Evolutionary conservation across 345 rosid species (phyloP).

Genomic region (Garcia nutans): DNA sequence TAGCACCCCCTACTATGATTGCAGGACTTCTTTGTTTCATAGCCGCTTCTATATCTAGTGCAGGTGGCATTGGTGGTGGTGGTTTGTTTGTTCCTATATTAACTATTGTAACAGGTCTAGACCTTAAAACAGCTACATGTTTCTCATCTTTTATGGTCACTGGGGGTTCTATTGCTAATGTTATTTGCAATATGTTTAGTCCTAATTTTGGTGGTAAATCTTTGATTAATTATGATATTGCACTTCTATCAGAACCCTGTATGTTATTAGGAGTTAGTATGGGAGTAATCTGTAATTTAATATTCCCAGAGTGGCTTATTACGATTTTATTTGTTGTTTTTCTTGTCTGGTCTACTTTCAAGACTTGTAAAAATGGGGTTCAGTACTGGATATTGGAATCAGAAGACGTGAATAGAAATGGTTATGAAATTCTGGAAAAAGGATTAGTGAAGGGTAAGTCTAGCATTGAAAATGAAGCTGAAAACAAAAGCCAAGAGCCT

Average conservation of each 20-base stretch:
- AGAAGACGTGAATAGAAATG: constrained; percentile 33
- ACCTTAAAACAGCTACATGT: constrained; percentile 73
- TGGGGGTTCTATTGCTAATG: constrained; percentile 81
- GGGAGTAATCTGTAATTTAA: constrained; percentile 72
- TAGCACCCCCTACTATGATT: constrained; percentile 36
- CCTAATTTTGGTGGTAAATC: constrained; percentile 42
- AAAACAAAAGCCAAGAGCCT: constrained; percentile 35
- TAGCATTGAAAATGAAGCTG: constrained; percentile 27
- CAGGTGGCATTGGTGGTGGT: constrained; percentile 93
- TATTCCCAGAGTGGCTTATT: constrained; percentile 86
- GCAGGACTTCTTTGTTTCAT: constrained; percentile 65
- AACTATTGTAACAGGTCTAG: constrained; percentile 61
- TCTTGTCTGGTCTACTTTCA: constrained; percentile 72
- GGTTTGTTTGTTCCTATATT: constrained; percentile 80
- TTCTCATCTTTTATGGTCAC: constrained; percentile 96
- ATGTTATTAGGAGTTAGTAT: constrained; percentile 85
- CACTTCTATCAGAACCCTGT: constrained; percentile 76
- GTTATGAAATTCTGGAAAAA: constrained; percentile 37
- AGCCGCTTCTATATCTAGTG: constrained; percentile 79
- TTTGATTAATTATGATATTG: constrained; percentile 66
- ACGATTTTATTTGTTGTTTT: constrained; percentile 65
- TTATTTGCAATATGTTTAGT: constrained; percentile 47
- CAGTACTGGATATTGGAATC: constrained; percentile 64
- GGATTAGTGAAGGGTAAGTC: constrained; percentile 25
- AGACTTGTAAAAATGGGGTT: constrained; percentile 69